Evolutionary conservation across 495 filamentous ascomycete species (phyloP).

Genomic region (Penicillium psychrofluorescens): DNA sequence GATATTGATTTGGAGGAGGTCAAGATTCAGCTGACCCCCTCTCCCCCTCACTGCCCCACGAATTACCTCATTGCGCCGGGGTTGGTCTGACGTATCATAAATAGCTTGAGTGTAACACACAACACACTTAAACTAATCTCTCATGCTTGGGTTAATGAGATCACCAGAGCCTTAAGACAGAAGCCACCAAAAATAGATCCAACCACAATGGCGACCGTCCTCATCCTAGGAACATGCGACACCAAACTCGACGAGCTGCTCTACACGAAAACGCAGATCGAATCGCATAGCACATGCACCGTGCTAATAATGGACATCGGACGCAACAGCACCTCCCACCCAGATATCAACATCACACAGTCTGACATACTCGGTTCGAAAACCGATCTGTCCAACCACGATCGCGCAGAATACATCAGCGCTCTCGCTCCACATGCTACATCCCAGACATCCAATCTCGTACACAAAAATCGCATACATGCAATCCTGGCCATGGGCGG

Average conservation of each 20-base stretch:
- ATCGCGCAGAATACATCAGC: conserved; percentile 42
- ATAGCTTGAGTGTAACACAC: too few species aligned
- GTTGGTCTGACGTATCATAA: not conserved
- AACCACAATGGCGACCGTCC: conserved; percentile 31
- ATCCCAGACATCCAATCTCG: conserved; percentile 24
- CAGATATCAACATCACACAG: conserved; percentile 41
- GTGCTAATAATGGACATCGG: conserved; percentile 54
- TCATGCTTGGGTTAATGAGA: too few species aligned
- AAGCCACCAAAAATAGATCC: too few species aligned
- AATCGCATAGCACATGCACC: conserved; percentile 13
- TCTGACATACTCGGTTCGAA: conserved; percentile 19
- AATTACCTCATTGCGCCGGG: conserved; percentile 10
- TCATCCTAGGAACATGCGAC: conserved; percentile 60
- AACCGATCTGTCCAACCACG: conserved; percentile 3
- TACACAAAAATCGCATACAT: conserved; percentile 32
- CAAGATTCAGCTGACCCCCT: too few species aligned
- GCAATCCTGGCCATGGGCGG: conserved; percentile 52
- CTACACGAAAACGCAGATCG: conserved; percentile 44
- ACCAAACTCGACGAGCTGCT: conserved; percentile 58
- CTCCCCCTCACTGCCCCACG: conserved; percentile 6
- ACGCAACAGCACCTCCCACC: conserved; percentile 28
- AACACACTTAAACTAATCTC: too few species aligned
- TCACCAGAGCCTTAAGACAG: too few species aligned
- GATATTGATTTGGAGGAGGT: too few species aligned
- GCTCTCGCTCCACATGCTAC: conserved; percentile 38